Base-by-base conservation (phyloP, 2,329 filamentous ascomycete species). In the Elsinoe fawcettii region DNA sequence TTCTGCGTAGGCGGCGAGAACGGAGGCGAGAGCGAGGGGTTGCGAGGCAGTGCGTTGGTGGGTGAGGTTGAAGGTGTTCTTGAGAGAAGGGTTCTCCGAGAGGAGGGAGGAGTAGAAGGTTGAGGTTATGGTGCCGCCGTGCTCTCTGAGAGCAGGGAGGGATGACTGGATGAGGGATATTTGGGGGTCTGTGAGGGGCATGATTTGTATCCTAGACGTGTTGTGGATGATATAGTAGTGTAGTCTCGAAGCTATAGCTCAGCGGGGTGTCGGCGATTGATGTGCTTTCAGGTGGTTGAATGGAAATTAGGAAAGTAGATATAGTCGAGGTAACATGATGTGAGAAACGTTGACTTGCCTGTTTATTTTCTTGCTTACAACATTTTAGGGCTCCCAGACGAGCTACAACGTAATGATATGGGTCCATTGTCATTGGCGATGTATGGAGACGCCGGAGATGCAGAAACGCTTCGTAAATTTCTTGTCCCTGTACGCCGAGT, bases 91-190 rank as follows among this genome's bases (percentile, higher is more conserved):
- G 60, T 88, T 77, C 37, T 82, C 81, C 9, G 68, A 67, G 22
- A 90, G 74, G 75, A 90, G 81, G 66, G 81, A 83, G 60, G 76
- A 75, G 75, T 91, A 90, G 74, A 91, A 90, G 62, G 80, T 77
- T n/a, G 77, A 77, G 5, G 86, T 85, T 69, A 90, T 87, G 60
- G 77, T 75, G 61, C 80, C 77, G 66, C 87, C 87, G 66, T 89
- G 82, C 60, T 84, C 76, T 20, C 78, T 78, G 2, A 90, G 77
- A 32, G 85, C 78, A 1, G 87, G 87, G 59, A 88, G 81, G 5
- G 87, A 90, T 54, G 83, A 77, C 70, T 83, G 85, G 70, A 90
- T 83, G 65, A 86, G 78, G 54, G 78, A 73, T 58, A 80, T 76
- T 72, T 90, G 85, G 51, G 78, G 74, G 23, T 78, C 72, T 9